Conservation (phyloP, 2,329 filamentous ascomycete species). For the Scedosporium aurantiacum region DNA sequence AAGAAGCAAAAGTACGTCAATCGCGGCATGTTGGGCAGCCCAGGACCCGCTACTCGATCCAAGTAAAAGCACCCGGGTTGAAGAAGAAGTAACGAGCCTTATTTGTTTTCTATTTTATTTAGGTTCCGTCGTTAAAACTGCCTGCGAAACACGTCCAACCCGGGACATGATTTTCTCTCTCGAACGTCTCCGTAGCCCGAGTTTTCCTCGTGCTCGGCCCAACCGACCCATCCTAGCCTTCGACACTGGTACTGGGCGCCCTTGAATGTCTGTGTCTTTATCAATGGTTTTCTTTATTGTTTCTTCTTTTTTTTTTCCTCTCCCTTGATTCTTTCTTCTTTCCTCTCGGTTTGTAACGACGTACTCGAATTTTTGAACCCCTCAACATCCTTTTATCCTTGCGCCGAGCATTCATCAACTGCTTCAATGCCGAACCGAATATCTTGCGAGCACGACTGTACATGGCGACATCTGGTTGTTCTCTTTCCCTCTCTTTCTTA, state of each 20-base stretch:
- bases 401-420: not conserved
- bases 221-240: not conserved
- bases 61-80: conserved; percentile 8
- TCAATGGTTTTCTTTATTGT: conserved; percentile 6
- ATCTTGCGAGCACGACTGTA: not conserved
- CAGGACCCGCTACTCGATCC: conserved; percentile 12
- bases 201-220: not conserved
- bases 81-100: conserved; percentile 49
- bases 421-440: not conserved
- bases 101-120: conserved; percentile 60
- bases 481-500: not conserved
- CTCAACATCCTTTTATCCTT: conserved; percentile 4
- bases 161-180: not conserved
- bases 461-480: not conserved
- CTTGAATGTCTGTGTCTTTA: conserved; percentile 6
- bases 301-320: conserved; percentile 7
- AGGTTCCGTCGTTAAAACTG: conserved; percentile 84
- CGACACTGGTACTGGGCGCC: not conserved
- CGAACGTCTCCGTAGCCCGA: not conserved
- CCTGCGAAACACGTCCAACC: conserved; percentile 8
- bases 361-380: not conserved
- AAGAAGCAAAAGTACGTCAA: conserved; percentile 99
- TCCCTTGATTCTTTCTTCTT: not conserved
- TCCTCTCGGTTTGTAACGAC: not conserved
- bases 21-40: conserved; percentile 53